Evolutionary conservation across 768 basidiomycete species (phyloP).

Genomic region (Trametes maxima): DNA sequence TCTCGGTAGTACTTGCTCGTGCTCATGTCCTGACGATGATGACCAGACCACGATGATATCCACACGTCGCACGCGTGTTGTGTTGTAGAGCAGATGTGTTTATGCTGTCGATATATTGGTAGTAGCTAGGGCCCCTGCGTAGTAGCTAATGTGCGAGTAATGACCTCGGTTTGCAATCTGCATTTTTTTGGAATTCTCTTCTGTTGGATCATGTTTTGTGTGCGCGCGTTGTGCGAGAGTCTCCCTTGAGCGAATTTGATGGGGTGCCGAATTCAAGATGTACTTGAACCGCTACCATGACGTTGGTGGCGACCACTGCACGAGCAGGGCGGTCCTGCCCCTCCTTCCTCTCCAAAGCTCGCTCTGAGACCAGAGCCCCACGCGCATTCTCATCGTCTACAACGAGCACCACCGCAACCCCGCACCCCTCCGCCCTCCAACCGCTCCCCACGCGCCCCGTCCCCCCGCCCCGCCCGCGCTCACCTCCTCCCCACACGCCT

Average conservation of each 20-base stretch:
- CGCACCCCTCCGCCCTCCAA: background rate
- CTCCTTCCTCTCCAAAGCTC: too few relatives aligned
- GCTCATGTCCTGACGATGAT: conserved; percentile 15
- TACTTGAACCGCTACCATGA: background rate
- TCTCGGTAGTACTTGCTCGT: background rate
- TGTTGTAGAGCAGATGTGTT: conserved; percentile 14
- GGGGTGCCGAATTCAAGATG: background rate
- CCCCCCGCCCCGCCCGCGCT: conserved; percentile 5
- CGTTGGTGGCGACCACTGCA: background rate
- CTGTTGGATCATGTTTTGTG: background rate
- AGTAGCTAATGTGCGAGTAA: conserved; percentile 19
- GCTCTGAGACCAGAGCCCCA: too few relatives aligned
- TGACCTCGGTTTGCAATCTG: background rate
- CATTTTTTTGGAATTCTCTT: background rate
- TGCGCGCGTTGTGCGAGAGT: background rate
- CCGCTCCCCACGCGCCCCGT: conserved; percentile 1
- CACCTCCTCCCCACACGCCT: conserved; percentile 1
- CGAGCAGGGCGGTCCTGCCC: too few relatives aligned
- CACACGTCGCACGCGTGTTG: background rate
- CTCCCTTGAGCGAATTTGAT: background rate
- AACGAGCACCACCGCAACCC: background rate
- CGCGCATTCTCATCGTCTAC: too few relatives aligned
- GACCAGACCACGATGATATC: conserved; percentile 16
- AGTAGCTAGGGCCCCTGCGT: conserved; percentile 7
- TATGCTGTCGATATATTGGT: conserved; percentile 17